Base-by-base conservation (phyloP, 495 filamentous ascomycete species). In the Lophiostoma macrostomum region DNA sequence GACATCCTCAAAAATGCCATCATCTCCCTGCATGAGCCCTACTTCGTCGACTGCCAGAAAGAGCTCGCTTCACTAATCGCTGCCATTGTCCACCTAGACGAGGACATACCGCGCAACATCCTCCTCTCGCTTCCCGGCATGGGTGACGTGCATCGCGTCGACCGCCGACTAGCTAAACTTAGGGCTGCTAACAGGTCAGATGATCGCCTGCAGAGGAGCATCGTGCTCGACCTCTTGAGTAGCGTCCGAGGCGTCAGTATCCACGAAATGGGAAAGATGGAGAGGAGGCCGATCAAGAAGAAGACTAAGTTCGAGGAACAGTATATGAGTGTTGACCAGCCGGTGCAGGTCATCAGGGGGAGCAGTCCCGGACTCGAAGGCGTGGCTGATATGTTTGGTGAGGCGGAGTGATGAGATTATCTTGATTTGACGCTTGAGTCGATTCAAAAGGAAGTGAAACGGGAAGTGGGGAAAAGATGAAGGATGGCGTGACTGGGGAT, bases 11-110 rank as follows among this genome's bases (percentile, higher is more conserved):
- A 84, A 71, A 82, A 86, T 0, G 87, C 83, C 54, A 87, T 95
- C 68, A 85, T 88, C 18, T 91, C 87, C 12, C 78, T 99, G 25
- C 85, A 97, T 68, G 93, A 97, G 48, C 81, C 89, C 0, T 96
- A 97, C 65, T 97, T 97, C 60, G 91, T 96, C 32, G 93, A 99
- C 50, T 80, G 91, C 63, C 93, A 99, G 63, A 94, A 90, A 67
- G 93, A 97, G 29, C 79, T 97, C 8, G 93, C 89, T 12, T 76
- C 83, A 28, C 77, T 96, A 4, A 95, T 99, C 58, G 90, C 90
- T 1, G 78, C 82, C 5, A 93, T 96, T 48, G 77, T 94, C 65
- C 75, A 83, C 4, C 73, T 85, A 19, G 96, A 95, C 64, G 80
- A 58, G 7, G 50, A 71, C 0, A 85, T 81, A 6, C 80, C 84